Evolutionary conservation across 2,329 filamentous ascomycete genomes (phyloP), one percentile per base, ranked within the genome.

Genomic region (Cladorrhinum sp.): DNA sequence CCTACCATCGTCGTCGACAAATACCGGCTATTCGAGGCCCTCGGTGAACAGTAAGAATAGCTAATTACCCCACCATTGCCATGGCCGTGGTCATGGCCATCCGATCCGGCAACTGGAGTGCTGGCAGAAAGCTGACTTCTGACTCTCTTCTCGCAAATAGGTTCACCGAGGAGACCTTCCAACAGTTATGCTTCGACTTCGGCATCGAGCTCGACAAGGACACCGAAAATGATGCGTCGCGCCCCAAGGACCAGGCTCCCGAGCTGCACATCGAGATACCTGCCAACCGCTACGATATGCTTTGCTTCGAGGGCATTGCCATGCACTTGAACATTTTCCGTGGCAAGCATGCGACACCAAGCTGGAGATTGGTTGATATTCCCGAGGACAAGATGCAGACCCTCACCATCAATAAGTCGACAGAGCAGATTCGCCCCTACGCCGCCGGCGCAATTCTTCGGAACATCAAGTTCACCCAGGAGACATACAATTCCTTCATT

Each of bases 221-320:
- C 76, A 95, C 91, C 54, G 89, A 91, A 68, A 82, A 91, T 70
- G 82, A 85, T 60, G 70, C 71, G 38, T 86, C 91, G 66, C 82
- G 91, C 51, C 90, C 90, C 73, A 85, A 88, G 68, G 90, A 96
- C 76, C 91, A 96, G 77, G 86, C 91, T 55, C 89, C 95, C 59
- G 91, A 98, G 78, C 85, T 98, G 71, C 97, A 97, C 83, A 98
- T 99, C 73, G 93, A 98, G 76, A 96, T 98, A 70, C 92, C 93
- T 64, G 93, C 95, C 71, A 98, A 98, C 78, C 87, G 92, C 78
- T 93, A 87, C 78, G 87, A 98, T 72, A 92, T 98, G 88, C 86
- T 99, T 59, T 98, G 93, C 78, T 96, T 96, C 78, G 95, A 98
- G 79, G 93, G 93, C 66, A 96, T 98, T 73, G 89, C 91, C 67